Base-by-base conservation (phyloP, 805 yeast genomes). In the Spathaspora hagerdaliae region DNA sequence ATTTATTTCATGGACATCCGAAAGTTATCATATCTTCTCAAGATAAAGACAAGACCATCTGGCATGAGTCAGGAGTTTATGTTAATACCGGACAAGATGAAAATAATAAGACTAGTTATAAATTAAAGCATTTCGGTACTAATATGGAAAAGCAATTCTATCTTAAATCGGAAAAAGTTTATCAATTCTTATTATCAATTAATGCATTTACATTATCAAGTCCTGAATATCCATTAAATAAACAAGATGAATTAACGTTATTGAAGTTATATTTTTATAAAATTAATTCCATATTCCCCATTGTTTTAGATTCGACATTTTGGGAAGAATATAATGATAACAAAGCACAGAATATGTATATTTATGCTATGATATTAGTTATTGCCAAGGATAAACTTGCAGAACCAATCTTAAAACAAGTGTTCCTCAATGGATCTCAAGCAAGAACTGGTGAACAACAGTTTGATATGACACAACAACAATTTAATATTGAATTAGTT, bases 281-380 rank as follows among this genome's bases (percentile, higher is more conserved):
- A 42, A 42, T 67, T 26, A 66, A 68, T 54, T 51, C 56, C n/a
- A 51, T 67, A 5, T 58, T 68, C 42, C 72, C 73, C 5, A 44
- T 68, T 11, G 54, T 68, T 8, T 51, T 58, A 39, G 68, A 60
- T 44, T 24, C 34, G 10, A 41, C 44, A 27, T 67, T 68, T 47
- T 60, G 70, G 69, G 53, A 48, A 6, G 60, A 55, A 31, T 65
- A 52, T 48, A 40, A 50, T 6, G 47, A 47, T 3, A 52, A 49
- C n/a, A 48, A 43, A 13, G 52, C 56, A 6, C 62, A 55, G 38
- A 53, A 56, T 26, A 40, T 64, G 9, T 36, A 61, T 19, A 29
- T 61, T 2, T 65, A 59, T 45, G 57, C 61, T 31, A 59, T 67
- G 45, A 50, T 68, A 2, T 46, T 68, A 36, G 59, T 50, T n/a